A percentile compares a stretch with the other conserved stretches of the same genome.
Conservation (phyloP, 208 protist genomes). For the Herpetomonas samuelpessoai region DNA sequence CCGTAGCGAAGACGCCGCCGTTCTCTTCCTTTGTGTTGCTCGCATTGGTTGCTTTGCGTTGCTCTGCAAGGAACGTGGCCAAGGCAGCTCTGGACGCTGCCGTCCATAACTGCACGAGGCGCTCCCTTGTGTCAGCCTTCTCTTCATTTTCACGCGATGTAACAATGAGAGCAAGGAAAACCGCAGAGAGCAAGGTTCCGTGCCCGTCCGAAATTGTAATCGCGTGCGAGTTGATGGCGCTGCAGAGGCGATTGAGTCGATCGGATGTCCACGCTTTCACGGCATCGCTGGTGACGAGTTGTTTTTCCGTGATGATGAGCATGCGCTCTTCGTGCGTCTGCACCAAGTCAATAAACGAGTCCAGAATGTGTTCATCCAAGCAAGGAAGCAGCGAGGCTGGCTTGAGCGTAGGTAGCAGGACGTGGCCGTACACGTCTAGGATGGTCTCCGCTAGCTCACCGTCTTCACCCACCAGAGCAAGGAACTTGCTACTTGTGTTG, state of each 20-base stretch:
- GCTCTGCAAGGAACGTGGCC: background rate
- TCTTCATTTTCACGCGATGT: background rate
- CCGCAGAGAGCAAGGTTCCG: background rate
- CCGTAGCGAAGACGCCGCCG: background rate
- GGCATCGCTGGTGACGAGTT: background rate
- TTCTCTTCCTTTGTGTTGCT: background rate
- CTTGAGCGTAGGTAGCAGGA: conserved; percentile 41
- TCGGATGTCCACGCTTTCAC: background rate
- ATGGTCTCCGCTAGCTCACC: conserved; percentile 42
- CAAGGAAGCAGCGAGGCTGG: conserved; percentile 45
- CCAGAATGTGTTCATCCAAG: conserved; percentile 40
- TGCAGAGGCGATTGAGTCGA: background rate
- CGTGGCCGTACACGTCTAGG: conserved; percentile 46
- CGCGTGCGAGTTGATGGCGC: background rate
- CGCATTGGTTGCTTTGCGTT: background rate
- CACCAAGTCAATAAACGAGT: conserved; percentile 64
- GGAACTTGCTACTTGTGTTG: conserved; percentile 52
- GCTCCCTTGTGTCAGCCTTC: background rate
- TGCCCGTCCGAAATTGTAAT: background rate
- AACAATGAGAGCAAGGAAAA: background rate
- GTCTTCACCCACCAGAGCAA: conserved; percentile 40
- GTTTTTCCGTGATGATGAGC: background rate
- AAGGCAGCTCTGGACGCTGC: background rate
- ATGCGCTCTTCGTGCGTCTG: conserved; percentile 1
- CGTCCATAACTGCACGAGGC: background rate